Evolutionary conservation across 352 stramenopile species (phyloP).

Genomic region (Pythium insidiosum): DNA sequence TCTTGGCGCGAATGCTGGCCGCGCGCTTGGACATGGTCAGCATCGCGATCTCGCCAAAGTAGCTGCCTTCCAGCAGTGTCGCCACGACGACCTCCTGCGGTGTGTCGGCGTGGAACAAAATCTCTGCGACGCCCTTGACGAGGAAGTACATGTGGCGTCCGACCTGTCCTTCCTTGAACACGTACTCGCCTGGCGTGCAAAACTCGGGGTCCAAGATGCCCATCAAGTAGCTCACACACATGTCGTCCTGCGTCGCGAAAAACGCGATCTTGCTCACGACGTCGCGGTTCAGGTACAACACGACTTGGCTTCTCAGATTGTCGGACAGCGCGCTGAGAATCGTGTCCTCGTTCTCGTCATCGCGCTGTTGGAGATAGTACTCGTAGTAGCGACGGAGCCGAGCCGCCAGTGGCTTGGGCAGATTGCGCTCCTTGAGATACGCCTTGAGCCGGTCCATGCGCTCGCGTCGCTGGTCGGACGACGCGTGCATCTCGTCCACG

Average conservation of each 20-base stretch:
- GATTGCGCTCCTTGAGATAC: constrained; percentile 56
- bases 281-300: constrained; percentile 74
- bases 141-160: constrained; percentile 83
- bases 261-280: constrained; percentile 78
- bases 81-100: constrained; percentile 45
- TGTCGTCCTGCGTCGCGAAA: constrained; percentile 71
- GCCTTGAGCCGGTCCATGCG: constrained; percentile 73
- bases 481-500: constrained; percentile 59
- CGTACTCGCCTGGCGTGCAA: constrained; percentile 68
- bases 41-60: constrained; percentile 82
- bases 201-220: constrained; percentile 71
- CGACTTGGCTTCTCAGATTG: constrained; percentile 62
- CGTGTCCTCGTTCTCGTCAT: constrained; percentile 63
- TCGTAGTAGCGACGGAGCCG: constrained; percentile 72
- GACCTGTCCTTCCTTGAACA: constrained; percentile 78
- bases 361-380: constrained; percentile 66
- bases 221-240: constrained; percentile 80
- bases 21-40: constrained; percentile 70
- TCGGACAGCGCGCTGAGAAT: constrained; percentile 68
- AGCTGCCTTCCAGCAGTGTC: constrained; percentile 58
- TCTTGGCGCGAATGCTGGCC: constrained; percentile 73
- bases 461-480: constrained; percentile 34
- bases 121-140: constrained; percentile 62
- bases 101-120: constrained; percentile 55
- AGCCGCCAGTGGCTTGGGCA: constrained; percentile 41